Conservation (phyloP, 768 basidiomycete genomes). For the Russula earlei region DNA sequence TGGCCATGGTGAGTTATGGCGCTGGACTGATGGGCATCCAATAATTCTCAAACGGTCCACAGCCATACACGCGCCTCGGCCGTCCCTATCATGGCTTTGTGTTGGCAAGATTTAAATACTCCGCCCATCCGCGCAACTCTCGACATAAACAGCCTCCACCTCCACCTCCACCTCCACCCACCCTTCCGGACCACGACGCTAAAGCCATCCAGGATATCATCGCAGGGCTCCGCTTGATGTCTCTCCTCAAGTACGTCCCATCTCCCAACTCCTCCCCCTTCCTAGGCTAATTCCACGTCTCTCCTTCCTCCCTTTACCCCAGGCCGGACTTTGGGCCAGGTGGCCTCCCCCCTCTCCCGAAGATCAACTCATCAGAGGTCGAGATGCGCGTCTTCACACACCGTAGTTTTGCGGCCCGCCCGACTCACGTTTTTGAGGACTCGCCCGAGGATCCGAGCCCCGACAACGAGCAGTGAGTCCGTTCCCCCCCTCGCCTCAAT, state of each 20-base stretch:
- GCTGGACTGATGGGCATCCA: not conserved
- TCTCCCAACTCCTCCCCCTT: not conserved
- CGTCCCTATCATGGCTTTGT: not conserved
- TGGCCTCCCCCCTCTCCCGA: slow-evolving; percentile 48
- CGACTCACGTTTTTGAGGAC: slow-evolving; percentile 72
- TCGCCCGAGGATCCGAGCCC: slow-evolving; percentile 60
- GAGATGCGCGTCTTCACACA: slow-evolving; percentile 62
- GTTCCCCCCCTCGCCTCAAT: not conserved
- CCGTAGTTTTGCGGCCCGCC: slow-evolving; percentile 58
- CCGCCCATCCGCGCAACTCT: not conserved
- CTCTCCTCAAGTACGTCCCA: slow-evolving; percentile 9
- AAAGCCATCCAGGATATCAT: slow-evolving; percentile 7
- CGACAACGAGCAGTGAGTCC: slow-evolving; percentile 68
- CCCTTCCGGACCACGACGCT: not conserved
- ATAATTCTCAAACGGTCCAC: not conserved
- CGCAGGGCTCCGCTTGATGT: slow-evolving; percentile 12
- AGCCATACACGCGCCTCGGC: slow-evolving; percentile 2
- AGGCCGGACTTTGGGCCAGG: slow-evolving; percentile 30
- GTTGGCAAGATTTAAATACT: slow-evolving; percentile 10
- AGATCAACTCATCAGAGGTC: slow-evolving; percentile 39
- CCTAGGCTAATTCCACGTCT: not conserved
- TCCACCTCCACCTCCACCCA: too few relatives aligned
- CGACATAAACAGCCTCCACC: too few relatives aligned
- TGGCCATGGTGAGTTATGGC: not conserved
- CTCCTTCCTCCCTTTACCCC: not conserved